Base-by-base conservation (phyloP, 768 basidiomycete species). In the Lepiota venenata region DNA sequence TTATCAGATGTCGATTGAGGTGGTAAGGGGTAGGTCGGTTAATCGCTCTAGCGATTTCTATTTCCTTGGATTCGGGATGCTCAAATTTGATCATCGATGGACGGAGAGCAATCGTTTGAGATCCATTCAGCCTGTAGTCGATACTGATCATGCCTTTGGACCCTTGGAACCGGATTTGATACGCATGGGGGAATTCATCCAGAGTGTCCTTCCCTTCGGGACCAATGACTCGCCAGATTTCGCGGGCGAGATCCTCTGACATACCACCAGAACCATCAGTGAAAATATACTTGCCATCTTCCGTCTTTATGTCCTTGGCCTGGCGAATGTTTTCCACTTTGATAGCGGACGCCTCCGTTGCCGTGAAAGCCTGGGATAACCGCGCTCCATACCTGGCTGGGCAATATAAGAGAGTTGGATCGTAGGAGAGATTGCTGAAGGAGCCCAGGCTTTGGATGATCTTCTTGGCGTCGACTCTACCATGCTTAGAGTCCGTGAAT, bases 191-290 rank as follows among this genome's bases (percentile, higher is more conserved):
- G 55, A 72, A 66, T 63, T 63, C 49, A 64, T 68, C 22, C 3
- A 6, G 3, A 57, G 65, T 5, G 60, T 61, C 35, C 66, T 63
- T n/a, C 8, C 16, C 5, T 58, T 62, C 11, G 70, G 68, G 37
- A 67, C 66, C 18, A 73, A 72, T 3, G 69, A 65, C 1, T 71
- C 59, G 58, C 45, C 73, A 75, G 15, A 87, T 81, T 4, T 73
- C 75, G 2, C 64, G 59, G 2, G 83, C 82, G 16, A 88, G 63
- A n/a, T 78, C 73, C 6, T 65, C 64, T 1, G 84, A 86, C 52
- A 86, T 76, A 1, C 76, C 80, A 1, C 87, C 88, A 22, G 84
- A 80, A 6, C 87, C 87, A 61, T 89, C 88, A 0, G 87, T 87
- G 65, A 86, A 87, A 44, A 68, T 67, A 55, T 76, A 81, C 14